These are phyloP conservation scores for Exidia glandulosa DNA, from an alignment of 768 basidiomycete genomes.

Conservation along the genomic window DNA sequence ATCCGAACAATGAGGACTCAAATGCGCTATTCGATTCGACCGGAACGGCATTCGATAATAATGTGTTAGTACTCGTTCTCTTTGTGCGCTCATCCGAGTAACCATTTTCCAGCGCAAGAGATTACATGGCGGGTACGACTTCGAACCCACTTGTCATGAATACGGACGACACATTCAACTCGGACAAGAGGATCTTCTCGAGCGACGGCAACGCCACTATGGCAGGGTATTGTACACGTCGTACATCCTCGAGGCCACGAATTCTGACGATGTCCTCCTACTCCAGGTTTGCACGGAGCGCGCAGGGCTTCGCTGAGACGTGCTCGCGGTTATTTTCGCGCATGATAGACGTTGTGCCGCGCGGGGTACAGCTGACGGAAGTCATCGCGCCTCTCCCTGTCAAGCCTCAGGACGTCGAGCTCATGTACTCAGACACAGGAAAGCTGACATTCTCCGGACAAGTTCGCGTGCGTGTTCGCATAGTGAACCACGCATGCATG, in stretches of 20 bases:
- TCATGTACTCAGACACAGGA: neutral
- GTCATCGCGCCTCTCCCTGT: slow-evolving; percentile 12
- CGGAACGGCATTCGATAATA: slow-evolving; percentile 1
- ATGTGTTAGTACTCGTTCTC: slow-evolving; percentile 12
- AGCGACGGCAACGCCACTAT: slow-evolving; percentile 32
- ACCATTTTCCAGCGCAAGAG: slow-evolving; percentile 20
- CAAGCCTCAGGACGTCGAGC: neutral
- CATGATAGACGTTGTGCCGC: slow-evolving; percentile 40
- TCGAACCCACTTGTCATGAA: slow-evolving; percentile 28
- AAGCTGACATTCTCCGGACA: neutral
- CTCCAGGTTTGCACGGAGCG: slow-evolving; percentile 18
- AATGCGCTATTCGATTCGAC: slow-evolving; percentile 2
- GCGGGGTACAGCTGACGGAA: slow-evolving; percentile 31
- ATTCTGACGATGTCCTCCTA: neutral
- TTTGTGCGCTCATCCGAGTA: slow-evolving; percentile 23
- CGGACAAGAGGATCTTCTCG: slow-evolving; percentile 31
- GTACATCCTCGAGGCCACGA: neutral
- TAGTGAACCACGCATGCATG: no score
- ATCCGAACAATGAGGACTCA: neutral
- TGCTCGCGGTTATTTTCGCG: slow-evolving; percentile 31
- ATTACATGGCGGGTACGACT: slow-evolving; percentile 31
- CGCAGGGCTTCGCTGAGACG: slow-evolving; percentile 26
- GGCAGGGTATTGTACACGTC: slow-evolving; percentile 17
- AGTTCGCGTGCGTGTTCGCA: neutral
- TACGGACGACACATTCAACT: slow-evolving; percentile 23